phyloP scores from a whole-genome alignment of 495 filamentous ascomycete species.

The Penicillium paradoxum region DNA sequence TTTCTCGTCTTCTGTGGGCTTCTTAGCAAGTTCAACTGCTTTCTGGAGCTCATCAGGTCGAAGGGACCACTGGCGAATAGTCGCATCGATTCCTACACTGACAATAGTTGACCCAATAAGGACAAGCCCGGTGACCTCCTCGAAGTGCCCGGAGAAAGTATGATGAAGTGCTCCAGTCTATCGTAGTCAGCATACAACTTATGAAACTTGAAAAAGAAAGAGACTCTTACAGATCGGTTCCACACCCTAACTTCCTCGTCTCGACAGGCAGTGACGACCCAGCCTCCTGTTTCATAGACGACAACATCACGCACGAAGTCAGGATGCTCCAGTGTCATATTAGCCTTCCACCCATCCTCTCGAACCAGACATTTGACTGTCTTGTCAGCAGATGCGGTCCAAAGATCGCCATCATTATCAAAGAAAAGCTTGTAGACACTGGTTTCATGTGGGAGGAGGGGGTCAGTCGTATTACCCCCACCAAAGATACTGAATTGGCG shows the following conservation, averaged over 20 bases:
- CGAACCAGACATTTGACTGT: constrained; percentile 70
- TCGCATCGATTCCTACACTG: constrained; percentile 85
- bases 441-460: constrained; percentile 80
- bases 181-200: constrained; percentile 17
- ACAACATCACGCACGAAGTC: constrained; percentile 85
- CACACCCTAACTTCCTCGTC: constrained; percentile 91
- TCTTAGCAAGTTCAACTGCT: constrained; percentile 53
- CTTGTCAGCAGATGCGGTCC: constrained; percentile 86
- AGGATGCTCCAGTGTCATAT: constrained; percentile 70
- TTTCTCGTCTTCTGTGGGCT: constrained; percentile 47
- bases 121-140: constrained; percentile 80
- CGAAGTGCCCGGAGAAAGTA: constrained; percentile 78
- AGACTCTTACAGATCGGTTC: constrained; percentile 56
- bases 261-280: constrained; percentile 84
- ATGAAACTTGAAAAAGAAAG: not conserved
- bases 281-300: constrained; percentile 63
- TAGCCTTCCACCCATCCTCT: constrained; percentile 58
- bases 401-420: constrained; percentile 69
- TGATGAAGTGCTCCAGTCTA: constrained; percentile 69
- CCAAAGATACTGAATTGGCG: constrained; percentile 48
- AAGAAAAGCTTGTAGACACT: constrained; percentile 80
- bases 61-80: constrained; percentile 76
- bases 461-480: constrained; percentile 47
- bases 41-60: constrained; percentile 56
- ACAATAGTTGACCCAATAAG: constrained; percentile 59